Base-by-base conservation (phyloP, 2,329 filamentous ascomycete species). In the Paraphaeosphaeria minitans region DNA sequence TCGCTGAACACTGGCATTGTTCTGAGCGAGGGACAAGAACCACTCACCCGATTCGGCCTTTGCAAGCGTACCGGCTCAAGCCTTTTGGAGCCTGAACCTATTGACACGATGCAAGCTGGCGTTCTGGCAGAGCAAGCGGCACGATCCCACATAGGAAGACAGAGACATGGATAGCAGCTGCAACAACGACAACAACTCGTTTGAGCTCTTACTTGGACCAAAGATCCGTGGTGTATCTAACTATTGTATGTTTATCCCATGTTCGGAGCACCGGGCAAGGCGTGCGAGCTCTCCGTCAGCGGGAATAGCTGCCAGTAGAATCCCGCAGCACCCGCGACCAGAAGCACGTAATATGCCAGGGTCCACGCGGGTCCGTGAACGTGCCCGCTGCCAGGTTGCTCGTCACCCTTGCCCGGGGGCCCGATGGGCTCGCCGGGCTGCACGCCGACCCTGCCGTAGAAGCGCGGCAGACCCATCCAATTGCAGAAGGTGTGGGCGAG, bases 401-500 rank as follows among this genome's bases (percentile, higher is more conserved):
- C 67, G 8, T 67, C 63, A 54, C 62, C 73, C 56, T 69, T 76
- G 21, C 67, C 63, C 19, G 74, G 68, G 7, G 74, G 72, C 8
- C 77, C 74, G 14, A 79, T 76, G 16, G 76, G 75, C 29, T 79
- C 73, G 3, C 73, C 76, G 4, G 78, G 85, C 67, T 88, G 74
- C 27, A 77, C 73, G 10, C 80, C 85, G 3, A 97, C 86, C 9
- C 85, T 81, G 0, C 95, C 94, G 88, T 91, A 96, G 58, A 98
- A 79, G 7, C 93, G 85, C 22, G 95, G 95, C 51, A 98, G 80
- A 8, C 95, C 95, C 84, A 93, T 91, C 80, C 86, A 90, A 74
- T 99, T 99, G 80, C 95, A 99, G 73, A 98, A 95, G 10, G 87
- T 84, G 72, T 99, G 95, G 5, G 91, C 89, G 21, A 88, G 72